Conservation (phyloP, 805 yeast genomes). For the Candida ortonii region DNA sequence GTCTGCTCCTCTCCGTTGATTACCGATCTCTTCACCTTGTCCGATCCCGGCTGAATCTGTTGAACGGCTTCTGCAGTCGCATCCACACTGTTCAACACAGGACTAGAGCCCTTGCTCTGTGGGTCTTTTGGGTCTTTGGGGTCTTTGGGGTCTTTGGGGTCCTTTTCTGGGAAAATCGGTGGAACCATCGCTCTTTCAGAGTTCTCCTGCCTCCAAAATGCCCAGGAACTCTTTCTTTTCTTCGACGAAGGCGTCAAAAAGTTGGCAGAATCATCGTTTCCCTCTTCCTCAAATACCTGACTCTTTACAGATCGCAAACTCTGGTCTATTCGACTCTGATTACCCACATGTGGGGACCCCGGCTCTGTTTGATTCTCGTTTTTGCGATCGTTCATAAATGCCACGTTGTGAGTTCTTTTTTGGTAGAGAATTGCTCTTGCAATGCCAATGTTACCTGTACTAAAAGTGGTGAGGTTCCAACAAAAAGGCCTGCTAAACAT, state of each 20-base stretch:
- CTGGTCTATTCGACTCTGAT: no score
- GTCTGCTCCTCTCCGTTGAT: conserved; percentile 12
- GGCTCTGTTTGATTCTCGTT: no score
- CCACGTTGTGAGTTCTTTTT: no score
- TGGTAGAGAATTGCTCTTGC: no score
- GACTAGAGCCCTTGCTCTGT: no score
- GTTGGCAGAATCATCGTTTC: conserved; percentile 2
- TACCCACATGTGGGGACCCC: no score
- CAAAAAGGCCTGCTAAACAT: no score
- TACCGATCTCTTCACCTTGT: conserved; percentile 11
- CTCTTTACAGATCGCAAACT: conserved; percentile 18
- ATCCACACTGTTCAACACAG: conserved; percentile 1
- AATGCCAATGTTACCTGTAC: no score
- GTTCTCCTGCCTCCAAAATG: conserved; percentile 22
- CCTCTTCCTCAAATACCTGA: conserved; percentile 23
- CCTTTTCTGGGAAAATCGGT: background rate
- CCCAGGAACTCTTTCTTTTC: conserved; percentile 26
- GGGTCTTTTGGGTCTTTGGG: no score
- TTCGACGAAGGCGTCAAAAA: background rate
- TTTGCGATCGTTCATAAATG: no score
- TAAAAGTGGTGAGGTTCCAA: no score
- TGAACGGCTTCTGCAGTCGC: conserved; percentile 1
- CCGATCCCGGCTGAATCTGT: conserved; percentile 3
- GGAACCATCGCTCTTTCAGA: background rate
- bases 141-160: no score